Percentiles rank a stretch among this genome's conserved stretches.
Conservation (phyloP, 2,329 filamentous ascomycete genomes). For the Aspergillus brunneoviolaceus region DNA sequence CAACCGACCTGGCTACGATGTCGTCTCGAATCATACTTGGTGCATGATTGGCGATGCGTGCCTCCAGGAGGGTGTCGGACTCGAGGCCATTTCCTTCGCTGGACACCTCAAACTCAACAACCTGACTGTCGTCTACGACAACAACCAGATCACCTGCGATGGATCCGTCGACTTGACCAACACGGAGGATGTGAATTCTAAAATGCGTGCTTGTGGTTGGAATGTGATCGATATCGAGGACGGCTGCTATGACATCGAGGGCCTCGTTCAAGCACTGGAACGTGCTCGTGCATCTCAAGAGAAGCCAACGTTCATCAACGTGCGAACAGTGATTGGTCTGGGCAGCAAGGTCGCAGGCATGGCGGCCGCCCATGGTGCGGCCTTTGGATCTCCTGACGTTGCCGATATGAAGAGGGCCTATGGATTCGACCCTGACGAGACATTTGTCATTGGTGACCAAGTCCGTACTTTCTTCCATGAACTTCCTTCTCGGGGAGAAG, state of each 20-base stretch:
- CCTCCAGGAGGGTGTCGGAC: slow-evolving; percentile 57
- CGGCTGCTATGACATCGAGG: slow-evolving; percentile 53
- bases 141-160: slow-evolving; percentile 62
- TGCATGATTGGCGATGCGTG: slow-evolving; percentile 62
- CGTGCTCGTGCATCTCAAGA: slow-evolving; percentile 45
- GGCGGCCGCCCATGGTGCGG: slow-evolving; percentile 59
- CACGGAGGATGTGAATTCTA: slow-evolving; percentile 58
- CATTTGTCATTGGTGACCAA: slow-evolving; percentile 48
- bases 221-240: slow-evolving; percentile 56
- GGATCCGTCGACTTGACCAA: slow-evolving; percentile 56
- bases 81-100: slow-evolving; percentile 57
- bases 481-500: slow-evolving; percentile 47
- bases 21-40: slow-evolving; percentile 55
- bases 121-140: slow-evolving; percentile 59
- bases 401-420: slow-evolving; percentile 54
- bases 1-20: slow-evolving; percentile 51
- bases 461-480: slow-evolving; percentile 56
- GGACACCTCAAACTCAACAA: slow-evolving; percentile 58
- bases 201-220: slow-evolving; percentile 59
- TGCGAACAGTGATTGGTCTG: slow-evolving; percentile 57
- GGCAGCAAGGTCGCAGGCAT: slow-evolving; percentile 47
- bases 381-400: slow-evolving; percentile 56
- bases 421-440: slow-evolving; percentile 51
- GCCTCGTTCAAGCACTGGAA: slow-evolving; percentile 50
- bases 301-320: slow-evolving; percentile 60